Base-by-base conservation (phyloP, 208 protist species). In the Naegleria fowleri region DNA sequence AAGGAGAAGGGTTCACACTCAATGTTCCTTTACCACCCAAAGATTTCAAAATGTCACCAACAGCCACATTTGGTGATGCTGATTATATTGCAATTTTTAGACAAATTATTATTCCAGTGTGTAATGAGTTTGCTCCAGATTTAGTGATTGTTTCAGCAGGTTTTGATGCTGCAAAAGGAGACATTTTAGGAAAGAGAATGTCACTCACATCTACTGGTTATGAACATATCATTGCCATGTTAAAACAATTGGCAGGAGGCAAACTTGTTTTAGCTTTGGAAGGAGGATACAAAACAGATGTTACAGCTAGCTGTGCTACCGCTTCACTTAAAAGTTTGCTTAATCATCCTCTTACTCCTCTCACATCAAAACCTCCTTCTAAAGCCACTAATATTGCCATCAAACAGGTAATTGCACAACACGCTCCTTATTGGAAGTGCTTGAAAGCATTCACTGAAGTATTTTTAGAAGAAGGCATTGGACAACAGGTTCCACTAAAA, bases 111-210 rank as follows among this genome's bases (percentile, higher is more conserved):
- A 85, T 98, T 5, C 98, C 98, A 1, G 95, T 97, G 1, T 93
- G 93, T 29, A 40, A 90, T 19, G 96, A 98, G 92, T 99, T 97
- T 91, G n/a, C 79, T 5, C 98, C 98, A 0, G 95, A 98, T 83
- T 40, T 98, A 51, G 95, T 99, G 25, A 92, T 99, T 89, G 92
- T 99, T 48, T 97, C 96, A 91, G 96, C 95, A 43, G 98, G 98
- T n/a, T 99, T 99, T 91, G 98, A 99, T 93, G 96, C 96, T 39
- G 97, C 96, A 13, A 90, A 93, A n/a, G 97, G 97, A 0, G 98
- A 99, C 92, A 92, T 97, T n/a, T 93, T 98, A 2, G 98, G 97
- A 39, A 88, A n/a, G 9, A 84, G 76, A 84, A 90, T 58, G 41
- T 33, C 15, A 16, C 9, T 98, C 22, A 94, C 95, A 39, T 91